Percentiles rank a stretch among this genome's conserved stretches.
Evolutionary conservation across 495 filamentous ascomycete species (phyloP).

Genomic region (Trichoderma gamsii): DNA sequence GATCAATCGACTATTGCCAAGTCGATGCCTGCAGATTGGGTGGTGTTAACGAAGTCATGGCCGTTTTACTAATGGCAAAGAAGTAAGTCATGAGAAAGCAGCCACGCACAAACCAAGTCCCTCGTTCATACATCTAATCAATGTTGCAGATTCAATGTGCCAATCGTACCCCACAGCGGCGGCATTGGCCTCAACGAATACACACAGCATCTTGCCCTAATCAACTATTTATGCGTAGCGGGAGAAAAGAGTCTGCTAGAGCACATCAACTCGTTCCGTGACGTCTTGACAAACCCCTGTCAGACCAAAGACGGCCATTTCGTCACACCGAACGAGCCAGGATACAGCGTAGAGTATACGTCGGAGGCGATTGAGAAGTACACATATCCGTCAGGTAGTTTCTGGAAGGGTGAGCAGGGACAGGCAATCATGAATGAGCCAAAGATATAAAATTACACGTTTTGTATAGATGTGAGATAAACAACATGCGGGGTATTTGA

Average conservation of each 20-base stretch:
- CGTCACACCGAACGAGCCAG: slow-evolving; percentile 72
- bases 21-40: slow-evolving; percentile 91
- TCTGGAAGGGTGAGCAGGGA: slow-evolving; percentile 14
- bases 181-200: slow-evolving; percentile 91
- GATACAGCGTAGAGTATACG: slow-evolving; percentile 93
- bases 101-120: neutral
- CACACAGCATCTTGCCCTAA: slow-evolving; percentile 87
- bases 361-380: slow-evolving; percentile 73
- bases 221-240: slow-evolving; percentile 85
- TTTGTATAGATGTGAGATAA: neutral
- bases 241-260: slow-evolving; percentile 78
- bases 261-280: slow-evolving; percentile 91
- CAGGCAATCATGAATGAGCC: slow-evolving; percentile 4
- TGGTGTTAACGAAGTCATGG: slow-evolving; percentile 87
- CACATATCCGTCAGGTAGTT: slow-evolving; percentile 48
- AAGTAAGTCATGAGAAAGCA: slow-evolving; percentile 39
- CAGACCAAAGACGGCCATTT: slow-evolving; percentile 81
- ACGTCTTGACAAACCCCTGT: slow-evolving; percentile 80
- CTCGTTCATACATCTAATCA: neutral
- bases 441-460: neutral
- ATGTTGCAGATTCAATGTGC: slow-evolving; percentile 49
- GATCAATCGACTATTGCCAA: slow-evolving; percentile 83
- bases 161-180: slow-evolving; percentile 82
- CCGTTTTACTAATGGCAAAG: slow-evolving; percentile 83
- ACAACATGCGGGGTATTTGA: neutral